Percentiles rank a stretch among this genome's conserved stretches.
Conservation (phyloP, 2,329 filamentous ascomycete genomes). For the Penicillium sp. region DNA sequence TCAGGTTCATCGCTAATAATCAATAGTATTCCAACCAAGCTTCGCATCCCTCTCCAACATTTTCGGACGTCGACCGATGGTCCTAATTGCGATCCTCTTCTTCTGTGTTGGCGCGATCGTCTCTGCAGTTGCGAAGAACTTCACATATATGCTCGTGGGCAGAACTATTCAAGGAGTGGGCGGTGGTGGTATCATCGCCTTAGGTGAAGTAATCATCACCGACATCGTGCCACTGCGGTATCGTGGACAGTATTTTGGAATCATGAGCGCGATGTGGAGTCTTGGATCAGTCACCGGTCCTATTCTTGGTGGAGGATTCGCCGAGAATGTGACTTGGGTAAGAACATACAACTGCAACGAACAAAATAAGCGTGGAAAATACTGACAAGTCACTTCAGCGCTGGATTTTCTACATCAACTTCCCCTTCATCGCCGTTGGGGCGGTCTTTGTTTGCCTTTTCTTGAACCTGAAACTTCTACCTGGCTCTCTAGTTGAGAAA, state of each 20-base stretch:
- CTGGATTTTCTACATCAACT: constrained; percentile 41
- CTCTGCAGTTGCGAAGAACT: constrained; percentile 42
- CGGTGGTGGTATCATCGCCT: constrained; percentile 45
- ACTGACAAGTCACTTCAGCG: constrained; percentile 15
- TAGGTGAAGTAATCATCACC: constrained; percentile 46
- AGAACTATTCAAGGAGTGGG: constrained; percentile 47
- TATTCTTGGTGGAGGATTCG: constrained; percentile 44
- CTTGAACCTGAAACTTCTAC: constrained; percentile 52
- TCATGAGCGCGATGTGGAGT: constrained; percentile 42
- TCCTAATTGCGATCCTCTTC: constrained; percentile 41
- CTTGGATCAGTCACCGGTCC: constrained; percentile 42
- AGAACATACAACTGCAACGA: constrained; percentile 2
- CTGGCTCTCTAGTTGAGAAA: constrained; percentile 50
- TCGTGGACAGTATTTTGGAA: constrained; percentile 42
- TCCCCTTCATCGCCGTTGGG: constrained; percentile 35
- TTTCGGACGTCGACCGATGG: constrained; percentile 47
- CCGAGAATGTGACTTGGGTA: constrained; percentile 41
- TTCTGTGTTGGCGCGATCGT: constrained; percentile 49
- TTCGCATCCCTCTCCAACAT: constrained; percentile 50
- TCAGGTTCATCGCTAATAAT: not conserved
- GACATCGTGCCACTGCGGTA: constrained; percentile 45
- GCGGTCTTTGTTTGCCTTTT: constrained; percentile 44
- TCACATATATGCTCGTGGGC: constrained; percentile 49
- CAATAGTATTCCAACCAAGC: constrained; percentile 51
- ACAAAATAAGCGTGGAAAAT: not conserved